Base-by-base conservation (phyloP, 2,329 filamentous ascomycete genomes). In the Fusarium subglutinans region DNA sequence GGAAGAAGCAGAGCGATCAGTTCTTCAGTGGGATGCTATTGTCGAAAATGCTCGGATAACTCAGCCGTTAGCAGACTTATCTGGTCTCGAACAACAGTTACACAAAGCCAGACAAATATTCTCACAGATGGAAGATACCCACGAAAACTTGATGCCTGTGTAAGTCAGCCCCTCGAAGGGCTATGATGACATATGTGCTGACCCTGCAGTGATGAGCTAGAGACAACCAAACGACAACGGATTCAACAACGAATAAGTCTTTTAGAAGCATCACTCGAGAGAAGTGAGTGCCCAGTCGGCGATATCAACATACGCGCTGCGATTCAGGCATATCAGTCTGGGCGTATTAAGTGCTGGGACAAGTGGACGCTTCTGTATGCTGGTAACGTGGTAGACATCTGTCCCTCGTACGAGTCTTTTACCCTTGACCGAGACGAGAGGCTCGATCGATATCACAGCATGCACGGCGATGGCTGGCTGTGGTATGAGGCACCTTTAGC, bases 1-100 rank as follows among this genome's bases (percentile, higher is more conserved):
- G 15, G 77, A 78, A 48, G 54, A 73, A 47, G 77, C 77, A 45
- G 72, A 78, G 35, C 68, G 77, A 22, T 64, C 58, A 13, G 70
- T 77, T 1, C 50, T 77, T 26, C 77, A 78, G 51, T 78, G 77
- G 77, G 74, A 78, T 44, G 75, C 74, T 15, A 78, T 78, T 26
- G 38, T 78, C 10, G 62, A 69, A 17, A 77, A 77, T 37, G 44
- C 65, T 8, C 75, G 67, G 13, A 47, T 58, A 60, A 69, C 50
- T 15, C 74, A 78, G 33, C 75, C 77, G 11, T 24, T 35, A 20
- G 75, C 65, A 45, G 69, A 78, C 38, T 33, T 78, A n/a, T 78
- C 76, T 8, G 33, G 74, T 10, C 68, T 78, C n/a, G 66, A 76
- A 54, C 33, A 28, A 17, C 66, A 71, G 35, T 50, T 76, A 13